A percentile compares a stretch with the other conserved stretches of the same genome.
Evolutionary conservation across 441 rosid species (phyloP).

Genomic region (Erodium chrysanthum): DNA sequence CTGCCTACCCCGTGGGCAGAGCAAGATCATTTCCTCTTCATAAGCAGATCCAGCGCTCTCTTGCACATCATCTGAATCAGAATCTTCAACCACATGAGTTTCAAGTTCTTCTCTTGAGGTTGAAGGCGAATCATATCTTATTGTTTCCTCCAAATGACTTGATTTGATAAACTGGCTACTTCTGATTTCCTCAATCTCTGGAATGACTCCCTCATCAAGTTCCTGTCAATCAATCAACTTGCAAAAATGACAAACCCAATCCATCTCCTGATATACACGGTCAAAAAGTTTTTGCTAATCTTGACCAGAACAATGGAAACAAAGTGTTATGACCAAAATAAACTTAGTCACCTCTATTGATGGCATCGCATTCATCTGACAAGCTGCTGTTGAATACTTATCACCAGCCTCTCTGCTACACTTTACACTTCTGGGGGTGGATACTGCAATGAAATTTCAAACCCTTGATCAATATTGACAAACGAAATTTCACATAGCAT

Average conservation of each 20-base stretch:
- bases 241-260: background rate
- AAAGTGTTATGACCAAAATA: no score
- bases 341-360: conserved; percentile 41
- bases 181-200: background rate
- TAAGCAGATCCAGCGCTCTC: conserved; percentile 18
- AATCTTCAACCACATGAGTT: conserved; percentile 32
- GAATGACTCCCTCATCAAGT: conserved; percentile 2
- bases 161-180: conserved; percentile 14
- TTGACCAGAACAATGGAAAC: no score
- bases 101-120: conserved; percentile 17
- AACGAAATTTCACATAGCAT: conserved; percentile 2
- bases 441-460: conserved; percentile 15
- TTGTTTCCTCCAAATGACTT: conserved; percentile 3
- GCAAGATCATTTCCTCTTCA: conserved; percentile 11
- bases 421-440: conserved; percentile 12
- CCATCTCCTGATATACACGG: background rate
- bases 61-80: conserved; percentile 12
- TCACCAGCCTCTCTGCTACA: conserved; percentile 12
- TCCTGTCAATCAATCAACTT: conserved; percentile 7
- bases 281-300: no score
- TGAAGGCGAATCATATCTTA: conserved; percentile 22
- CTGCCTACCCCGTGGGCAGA: conserved; percentile 8
- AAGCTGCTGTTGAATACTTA: conserved; percentile 19
- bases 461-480: conserved; percentile 11
- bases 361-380: conserved; percentile 26